Evolutionary conservation across 129 eudicot genomes (phyloP).

Genomic region (Flaveria trinervia): DNA sequence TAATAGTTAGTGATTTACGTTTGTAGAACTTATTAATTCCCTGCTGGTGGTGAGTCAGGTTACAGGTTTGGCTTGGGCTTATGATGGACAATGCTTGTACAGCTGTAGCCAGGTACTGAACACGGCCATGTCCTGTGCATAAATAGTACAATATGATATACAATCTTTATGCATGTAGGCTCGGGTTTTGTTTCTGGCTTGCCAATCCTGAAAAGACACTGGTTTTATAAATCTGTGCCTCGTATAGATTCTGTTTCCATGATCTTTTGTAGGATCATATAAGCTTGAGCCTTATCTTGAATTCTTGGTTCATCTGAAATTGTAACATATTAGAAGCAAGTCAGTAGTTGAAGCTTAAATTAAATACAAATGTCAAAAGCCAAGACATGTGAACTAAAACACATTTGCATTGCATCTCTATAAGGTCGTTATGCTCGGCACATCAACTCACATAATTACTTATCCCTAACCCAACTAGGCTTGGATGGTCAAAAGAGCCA

Average conservation of each 20-base stretch:
- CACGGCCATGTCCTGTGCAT: conserved; percentile 7
- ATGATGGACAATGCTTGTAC: conserved; percentile 81
- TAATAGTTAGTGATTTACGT: conserved; percentile 18
- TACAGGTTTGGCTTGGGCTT: conserved; percentile 91
- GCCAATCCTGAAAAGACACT: background rate
- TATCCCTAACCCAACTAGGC: background rate
- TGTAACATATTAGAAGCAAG: background rate
- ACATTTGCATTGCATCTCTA: background rate
- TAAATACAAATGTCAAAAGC: background rate
- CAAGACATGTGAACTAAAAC: background rate
- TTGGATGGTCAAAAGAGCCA: background rate
- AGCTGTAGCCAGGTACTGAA: conserved; percentile 86
- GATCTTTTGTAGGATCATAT: background rate
- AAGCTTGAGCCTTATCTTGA: background rate
- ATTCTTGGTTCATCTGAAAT: background rate
- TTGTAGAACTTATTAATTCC: background rate
- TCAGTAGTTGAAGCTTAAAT: background rate
- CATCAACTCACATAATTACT: background rate
- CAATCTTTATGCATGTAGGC: background rate
- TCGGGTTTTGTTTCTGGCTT: background rate
- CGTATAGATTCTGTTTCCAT: background rate
- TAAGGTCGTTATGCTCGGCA: background rate
- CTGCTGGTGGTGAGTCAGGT: conserved; percentile 50
- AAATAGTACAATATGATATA: conserved; percentile 9
- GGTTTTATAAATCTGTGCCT: background rate